These are phyloP conservation scores for Chiua sp. DNA, from an alignment of 1,284 basidiomycete genomes.

Conservation along the genomic window DNA sequence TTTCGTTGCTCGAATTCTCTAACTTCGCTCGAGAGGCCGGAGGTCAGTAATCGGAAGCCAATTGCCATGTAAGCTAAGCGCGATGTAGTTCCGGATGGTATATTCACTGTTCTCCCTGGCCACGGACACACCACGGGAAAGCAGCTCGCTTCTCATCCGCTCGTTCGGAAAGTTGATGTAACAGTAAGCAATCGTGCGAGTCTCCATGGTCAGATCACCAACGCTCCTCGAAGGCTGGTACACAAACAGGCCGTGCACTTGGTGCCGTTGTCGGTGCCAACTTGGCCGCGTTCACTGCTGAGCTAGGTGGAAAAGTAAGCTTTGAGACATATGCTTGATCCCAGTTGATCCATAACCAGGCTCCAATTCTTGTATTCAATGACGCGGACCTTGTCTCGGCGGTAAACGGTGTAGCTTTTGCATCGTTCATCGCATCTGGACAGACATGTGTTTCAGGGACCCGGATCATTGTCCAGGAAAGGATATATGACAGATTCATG, in stretches of 20 bases:
- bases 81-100: constrained; percentile 69
- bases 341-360: constrained; percentile 44
- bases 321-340: background rate
- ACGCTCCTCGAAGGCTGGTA: constrained; percentile 66
- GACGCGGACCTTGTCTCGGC: constrained; percentile 74
- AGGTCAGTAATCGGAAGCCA: constrained; percentile 44
- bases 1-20: constrained; percentile 78
- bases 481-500: constrained; percentile 73
- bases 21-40: constrained; percentile 68
- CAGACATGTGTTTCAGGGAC: constrained; percentile 87
- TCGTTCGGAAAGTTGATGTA: constrained; percentile 80
- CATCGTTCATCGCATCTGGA: constrained; percentile 84
- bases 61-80: constrained; percentile 1
- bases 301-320: constrained; percentile 78
- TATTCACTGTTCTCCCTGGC: constrained; percentile 77
- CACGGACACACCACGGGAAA: constrained; percentile 66
- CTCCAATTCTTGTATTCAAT: constrained; percentile 77
- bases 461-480: constrained; percentile 71
- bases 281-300: constrained; percentile 76
- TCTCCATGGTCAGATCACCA: constrained; percentile 4
- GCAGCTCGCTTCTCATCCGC: constrained; percentile 64
- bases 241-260: constrained; percentile 70
- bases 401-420: constrained; percentile 80
- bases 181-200: constrained; percentile 56
- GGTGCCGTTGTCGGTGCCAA: constrained; percentile 76